Evolutionary conservation across 495 filamentous ascomycete species (phyloP).

Genomic region (Amniculicola lignicola): DNA sequence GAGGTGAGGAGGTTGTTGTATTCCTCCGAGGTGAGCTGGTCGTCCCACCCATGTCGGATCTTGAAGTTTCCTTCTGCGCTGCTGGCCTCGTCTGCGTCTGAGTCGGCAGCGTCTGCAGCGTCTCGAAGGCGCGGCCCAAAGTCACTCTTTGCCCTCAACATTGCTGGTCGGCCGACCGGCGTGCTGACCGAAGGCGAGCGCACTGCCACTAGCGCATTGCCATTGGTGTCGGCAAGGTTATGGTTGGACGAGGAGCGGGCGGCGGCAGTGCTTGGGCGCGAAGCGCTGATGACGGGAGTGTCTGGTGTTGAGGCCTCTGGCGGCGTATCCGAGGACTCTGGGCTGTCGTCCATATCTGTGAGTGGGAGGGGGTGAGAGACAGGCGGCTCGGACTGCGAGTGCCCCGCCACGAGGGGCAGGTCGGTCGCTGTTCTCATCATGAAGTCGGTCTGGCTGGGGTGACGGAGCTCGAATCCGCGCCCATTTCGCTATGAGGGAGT

Average conservation of each 20-base stretch:
- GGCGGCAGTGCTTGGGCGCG: conserved; percentile 24
- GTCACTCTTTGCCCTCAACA: conserved; percentile 71
- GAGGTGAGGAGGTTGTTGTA: conserved; percentile 52
- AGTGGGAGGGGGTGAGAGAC: conserved; percentile 10
- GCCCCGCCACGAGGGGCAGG: conserved; percentile 22
- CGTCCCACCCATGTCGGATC: conserved; percentile 64
- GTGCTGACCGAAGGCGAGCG: conserved; percentile 9
- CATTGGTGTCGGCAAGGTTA: conserved; percentile 13
- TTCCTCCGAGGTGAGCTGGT: conserved; percentile 66
- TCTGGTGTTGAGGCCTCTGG: conserved; percentile 6
- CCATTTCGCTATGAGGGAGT: too few relatives aligned
- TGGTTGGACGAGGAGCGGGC: conserved; percentile 1
- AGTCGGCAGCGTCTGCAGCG: conserved; percentile 4
- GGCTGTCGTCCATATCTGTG: conserved; percentile 6
- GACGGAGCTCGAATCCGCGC: conserved; percentile 6
- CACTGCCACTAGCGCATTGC: conserved; percentile 6
- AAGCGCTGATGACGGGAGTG: neutral
- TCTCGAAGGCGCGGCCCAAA: conserved; percentile 49
- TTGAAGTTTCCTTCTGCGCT: conserved; percentile 39
- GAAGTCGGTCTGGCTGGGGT: conserved; percentile 9
- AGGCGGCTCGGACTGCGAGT: conserved; percentile 19
- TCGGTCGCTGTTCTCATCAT: conserved; percentile 30
- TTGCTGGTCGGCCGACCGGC: conserved; percentile 43
- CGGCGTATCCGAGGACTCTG: conserved; percentile 9
- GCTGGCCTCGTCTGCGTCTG: conserved; percentile 32